A percentile compares a stretch with the other conserved stretches of the same genome.
phyloP scores from a whole-genome alignment of 768 basidiomycete species.

The Hydnum rufescens region DNA sequence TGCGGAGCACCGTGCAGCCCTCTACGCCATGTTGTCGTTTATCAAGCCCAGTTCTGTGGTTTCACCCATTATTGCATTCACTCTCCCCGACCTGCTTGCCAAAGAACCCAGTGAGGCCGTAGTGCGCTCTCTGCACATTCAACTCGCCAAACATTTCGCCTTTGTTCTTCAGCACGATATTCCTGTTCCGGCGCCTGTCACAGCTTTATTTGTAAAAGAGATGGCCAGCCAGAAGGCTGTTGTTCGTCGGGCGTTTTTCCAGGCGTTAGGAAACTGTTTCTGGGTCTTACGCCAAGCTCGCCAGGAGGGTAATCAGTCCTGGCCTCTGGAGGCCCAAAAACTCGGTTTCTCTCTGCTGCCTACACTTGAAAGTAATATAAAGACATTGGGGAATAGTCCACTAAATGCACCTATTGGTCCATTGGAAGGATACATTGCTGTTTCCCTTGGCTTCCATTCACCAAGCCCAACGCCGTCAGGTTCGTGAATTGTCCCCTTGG shows the following conservation, averaged over 20 bases:
- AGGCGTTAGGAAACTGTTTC: slow-evolving; percentile 39
- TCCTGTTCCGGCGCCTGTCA: slow-evolving; percentile 26
- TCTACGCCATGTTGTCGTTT: slow-evolving; percentile 57
- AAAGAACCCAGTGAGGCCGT: slow-evolving; percentile 72
- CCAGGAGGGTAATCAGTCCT: not conserved
- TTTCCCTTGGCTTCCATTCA: slow-evolving; percentile 47
- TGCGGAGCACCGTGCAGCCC: slow-evolving; percentile 60
- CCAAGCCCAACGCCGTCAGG: slow-evolving; percentile 6
- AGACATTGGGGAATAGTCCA: slow-evolving; percentile 40
- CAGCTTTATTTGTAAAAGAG: slow-evolving; percentile 42
- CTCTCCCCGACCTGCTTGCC: slow-evolving; percentile 26
- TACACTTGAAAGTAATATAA: slow-evolving; percentile 50
- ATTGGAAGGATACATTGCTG: slow-evolving; percentile 69
- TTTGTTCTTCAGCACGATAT: slow-evolving; percentile 27
- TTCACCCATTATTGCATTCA: slow-evolving; percentile 27
- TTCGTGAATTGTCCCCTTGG: not conserved
- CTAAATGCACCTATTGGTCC: slow-evolving; percentile 40
- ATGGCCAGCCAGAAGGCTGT: slow-evolving; percentile 45
- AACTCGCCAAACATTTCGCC: slow-evolving; percentile 39
- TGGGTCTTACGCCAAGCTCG: slow-evolving; percentile 25
- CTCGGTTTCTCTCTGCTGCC: slow-evolving; percentile 38
- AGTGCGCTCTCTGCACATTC: slow-evolving; percentile 30
- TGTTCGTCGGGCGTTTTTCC: slow-evolving; percentile 39
- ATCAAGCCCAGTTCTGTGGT: slow-evolving; percentile 30
- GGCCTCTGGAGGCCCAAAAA: slow-evolving; percentile 21